A percentile compares a stretch with the other conserved stretches of the same genome.
Conservation (phyloP, 768 basidiomycete species). For the Lentinula sp. region DNA sequence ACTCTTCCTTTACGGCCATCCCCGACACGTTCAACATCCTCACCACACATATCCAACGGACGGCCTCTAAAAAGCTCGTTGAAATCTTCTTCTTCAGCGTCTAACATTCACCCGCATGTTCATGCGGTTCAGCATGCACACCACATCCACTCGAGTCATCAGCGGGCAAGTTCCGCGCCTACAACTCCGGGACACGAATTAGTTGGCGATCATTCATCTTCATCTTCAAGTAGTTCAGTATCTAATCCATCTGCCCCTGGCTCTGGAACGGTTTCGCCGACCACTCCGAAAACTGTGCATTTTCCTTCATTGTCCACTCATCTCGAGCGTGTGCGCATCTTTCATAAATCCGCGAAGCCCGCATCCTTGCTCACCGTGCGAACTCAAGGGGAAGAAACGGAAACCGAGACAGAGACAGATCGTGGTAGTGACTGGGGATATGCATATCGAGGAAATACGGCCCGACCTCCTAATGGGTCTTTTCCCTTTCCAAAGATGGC, state of each 20-base stretch:
- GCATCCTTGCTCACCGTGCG: slow-evolving; percentile 36
- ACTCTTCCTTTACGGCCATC: slow-evolving; percentile 8
- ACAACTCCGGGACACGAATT: slow-evolving; percentile 34
- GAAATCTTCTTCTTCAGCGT: slow-evolving; percentile 53
- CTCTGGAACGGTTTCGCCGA: slow-evolving; percentile 14
- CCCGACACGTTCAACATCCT: slow-evolving; percentile 26
- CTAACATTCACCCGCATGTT: slow-evolving; percentile 35
- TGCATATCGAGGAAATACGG: not conserved
- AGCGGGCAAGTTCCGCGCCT: slow-evolving; percentile 51
- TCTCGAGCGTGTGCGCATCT: slow-evolving; percentile 60
- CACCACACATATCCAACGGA: slow-evolving; percentile 54
- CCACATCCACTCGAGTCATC: slow-evolving; percentile 14
- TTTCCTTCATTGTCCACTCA: slow-evolving; percentile 66
- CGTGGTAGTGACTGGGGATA: slow-evolving; percentile 15
- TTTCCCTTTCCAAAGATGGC: slow-evolving; percentile 5
- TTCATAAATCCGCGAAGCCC: slow-evolving; percentile 64
- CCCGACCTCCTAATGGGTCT: not conserved
- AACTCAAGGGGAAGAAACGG: slow-evolving; percentile 32
- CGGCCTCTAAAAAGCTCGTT: slow-evolving; percentile 85
- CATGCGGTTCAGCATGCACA: slow-evolving; percentile 15
- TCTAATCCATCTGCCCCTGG: slow-evolving; percentile 5
- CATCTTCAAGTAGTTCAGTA: slow-evolving; percentile 3
- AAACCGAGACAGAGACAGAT: slow-evolving; percentile 42
- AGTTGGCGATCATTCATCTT: not conserved
- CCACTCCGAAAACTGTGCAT: slow-evolving; percentile 76